A percentile compares a stretch with the other conserved stretches of the same genome.
Conservation (phyloP, 23 red algal genomes). For the Rhodosorus marinus region DNA sequence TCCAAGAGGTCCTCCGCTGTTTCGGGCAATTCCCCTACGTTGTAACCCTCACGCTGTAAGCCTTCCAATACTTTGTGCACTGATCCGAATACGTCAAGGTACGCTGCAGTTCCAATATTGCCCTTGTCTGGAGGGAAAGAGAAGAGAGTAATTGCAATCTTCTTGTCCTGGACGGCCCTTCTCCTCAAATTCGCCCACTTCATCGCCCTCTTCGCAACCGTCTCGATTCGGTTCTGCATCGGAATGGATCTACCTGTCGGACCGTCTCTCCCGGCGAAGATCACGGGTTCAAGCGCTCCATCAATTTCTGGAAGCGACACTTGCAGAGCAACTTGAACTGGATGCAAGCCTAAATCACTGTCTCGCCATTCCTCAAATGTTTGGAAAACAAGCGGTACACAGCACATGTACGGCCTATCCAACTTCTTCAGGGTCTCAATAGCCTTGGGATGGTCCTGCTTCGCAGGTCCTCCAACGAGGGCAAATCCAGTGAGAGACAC, state of each 20-base stretch:
- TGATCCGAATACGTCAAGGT: slow-evolving; percentile 94
- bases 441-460: slow-evolving; percentile 92
- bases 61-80: slow-evolving; percentile 63
- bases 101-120: slow-evolving; percentile 95
- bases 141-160: slow-evolving; percentile 88
- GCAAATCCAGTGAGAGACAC: slow-evolving; percentile 98
- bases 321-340: slow-evolving; percentile 93
- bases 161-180: slow-evolving; percentile 68
- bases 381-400: slow-evolving; percentile 87
- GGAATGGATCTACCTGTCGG: slow-evolving; percentile 88
- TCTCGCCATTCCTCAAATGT: slow-evolving; percentile 90
- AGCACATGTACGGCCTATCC: slow-evolving; percentile 91
- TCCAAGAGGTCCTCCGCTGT: slow-evolving; percentile 52
- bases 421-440: slow-evolving; percentile 59
- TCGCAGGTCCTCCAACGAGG: slow-evolving; percentile 85
- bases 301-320: slow-evolving; percentile 91
- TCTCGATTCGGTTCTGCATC: slow-evolving; percentile 70
- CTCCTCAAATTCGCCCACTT: slow-evolving; percentile 81
- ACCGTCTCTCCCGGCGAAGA: slow-evolving; percentile 92
- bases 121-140: slow-evolving; percentile 99
- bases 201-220: slow-evolving; percentile 45
- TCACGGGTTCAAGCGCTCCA: slow-evolving; percentile 90
- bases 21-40: slow-evolving; percentile 57
- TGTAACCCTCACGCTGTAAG: slow-evolving; percentile 49
- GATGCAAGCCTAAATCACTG: slow-evolving; percentile 88